Evolutionary conservation across 164 flowering plant genomes (phyloP), one percentile per base, ranked within the genome.

Genomic region (Kingdonia uniflora): DNA sequence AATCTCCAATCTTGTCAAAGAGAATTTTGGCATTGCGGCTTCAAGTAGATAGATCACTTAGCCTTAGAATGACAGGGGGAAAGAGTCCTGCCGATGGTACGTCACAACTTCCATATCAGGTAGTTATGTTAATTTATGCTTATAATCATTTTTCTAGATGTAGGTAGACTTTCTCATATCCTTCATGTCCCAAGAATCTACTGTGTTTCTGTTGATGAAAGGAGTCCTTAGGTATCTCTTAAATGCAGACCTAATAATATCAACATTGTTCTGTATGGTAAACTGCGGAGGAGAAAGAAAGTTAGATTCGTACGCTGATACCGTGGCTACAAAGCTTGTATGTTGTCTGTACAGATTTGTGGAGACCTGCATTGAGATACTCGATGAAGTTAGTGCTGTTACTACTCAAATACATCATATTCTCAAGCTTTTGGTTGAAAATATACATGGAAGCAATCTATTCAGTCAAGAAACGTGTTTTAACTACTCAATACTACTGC

Each of bases 1-100:
- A 65, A 49, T 76, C 75, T 70, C 58, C 67, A 20, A 39, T 51
- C 43, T 22, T 16, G 21, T 50, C 67, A 14, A 74, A 66, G 54
- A 71, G 67, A 56, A 52, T 65, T 19, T 55, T 66, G 40, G 82
- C 85, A 43, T 29, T 78, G 33, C 4, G 35, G 35, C 39, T 75
- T 59, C 62, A 82, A 22, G 77, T 70, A 23, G 68, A 69, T 65
- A 23, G 80, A 38, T 70, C 70, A 19, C 49, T 39, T 51, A 76
- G 59, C 40, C 43, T 73, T 11, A 66, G 33, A 21, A 59, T 57
- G 58, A 63, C 33, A 45, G 54, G 24, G 49, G 74, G 68, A 55
- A 50, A 41, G n/a, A 66, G 16, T 14, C 49, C 57, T 60, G 75
- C 26, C 47, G 57, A 42, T 54, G 66, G 15, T 35, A 59, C 47